Conservation (phyloP, 2,329 filamentous ascomycete genomes). For the Shiraia bambusicola region DNA sequence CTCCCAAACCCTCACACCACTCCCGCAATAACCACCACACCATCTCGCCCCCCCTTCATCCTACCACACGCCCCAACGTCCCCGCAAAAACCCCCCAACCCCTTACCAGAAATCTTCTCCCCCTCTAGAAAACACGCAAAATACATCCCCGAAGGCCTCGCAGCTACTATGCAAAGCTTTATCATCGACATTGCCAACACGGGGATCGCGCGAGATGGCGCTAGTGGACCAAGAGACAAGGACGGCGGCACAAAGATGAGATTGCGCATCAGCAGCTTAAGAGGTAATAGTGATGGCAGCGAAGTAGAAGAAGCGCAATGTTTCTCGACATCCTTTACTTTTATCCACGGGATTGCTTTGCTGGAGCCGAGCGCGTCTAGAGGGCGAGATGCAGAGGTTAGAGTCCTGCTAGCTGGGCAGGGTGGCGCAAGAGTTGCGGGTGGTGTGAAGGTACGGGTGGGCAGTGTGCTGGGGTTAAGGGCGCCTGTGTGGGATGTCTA, state of each 20-base stretch:
- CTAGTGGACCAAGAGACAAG: conserved; percentile 18
- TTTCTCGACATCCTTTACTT: conserved; percentile 22
- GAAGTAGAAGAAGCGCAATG: conserved; percentile 18
- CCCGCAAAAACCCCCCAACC: conserved; percentile 30
- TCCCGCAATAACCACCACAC: conserved; percentile 4
- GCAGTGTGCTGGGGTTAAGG: conserved; percentile 39
- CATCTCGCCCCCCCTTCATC: conserved; percentile 37
- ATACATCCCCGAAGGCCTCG: conserved; percentile 53
- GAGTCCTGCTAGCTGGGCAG: conserved; percentile 33
- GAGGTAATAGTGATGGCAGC: conserved; percentile 2
- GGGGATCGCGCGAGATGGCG: conserved; percentile 12
- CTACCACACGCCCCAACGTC: conserved; percentile 36
- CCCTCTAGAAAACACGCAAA: conserved; percentile 54
- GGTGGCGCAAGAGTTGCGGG: conserved; percentile 21
- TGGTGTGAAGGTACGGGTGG: conserved; percentile 25
- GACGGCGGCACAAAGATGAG: conserved; percentile 30
- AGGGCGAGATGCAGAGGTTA: conserved; percentile 5
- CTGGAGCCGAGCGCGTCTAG: conserved; percentile 7
- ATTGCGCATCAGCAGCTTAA: conserved; percentile 3
- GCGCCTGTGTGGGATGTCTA: conserved; percentile 47
- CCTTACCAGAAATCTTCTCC: conserved; percentile 56
- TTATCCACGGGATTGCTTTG: conserved; percentile 22
- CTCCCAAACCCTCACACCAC: conserved; percentile 2
- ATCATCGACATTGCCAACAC: conserved; percentile 48
- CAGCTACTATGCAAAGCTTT: conserved; percentile 53